A percentile compares a stretch with the other conserved stretches of the same genome.
Conservation (phyloP, 768 basidiomycete species). For the Phlegmacium glaucopus region DNA sequence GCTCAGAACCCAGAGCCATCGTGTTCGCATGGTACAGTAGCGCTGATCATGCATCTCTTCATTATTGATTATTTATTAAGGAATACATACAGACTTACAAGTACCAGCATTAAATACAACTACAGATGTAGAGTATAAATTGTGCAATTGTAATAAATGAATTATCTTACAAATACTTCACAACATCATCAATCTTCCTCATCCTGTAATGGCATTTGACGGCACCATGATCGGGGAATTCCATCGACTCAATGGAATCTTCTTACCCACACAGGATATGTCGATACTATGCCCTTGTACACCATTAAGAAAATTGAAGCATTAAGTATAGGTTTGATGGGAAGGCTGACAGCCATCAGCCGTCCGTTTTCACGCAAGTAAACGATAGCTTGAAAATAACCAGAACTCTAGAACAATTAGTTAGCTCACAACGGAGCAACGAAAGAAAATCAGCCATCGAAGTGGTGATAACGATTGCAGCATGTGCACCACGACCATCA, state of each 20-base stretch:
- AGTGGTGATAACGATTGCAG: conserved; percentile 60
- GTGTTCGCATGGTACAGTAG: too few species aligned
- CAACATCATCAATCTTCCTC: conserved; percentile 48
- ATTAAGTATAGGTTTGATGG: conserved; percentile 51
- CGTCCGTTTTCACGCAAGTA: conserved; percentile 74
- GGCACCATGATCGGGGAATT: conserved; percentile 66
- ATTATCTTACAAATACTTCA: conserved; percentile 36
- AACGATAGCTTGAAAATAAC: conserved; percentile 57
- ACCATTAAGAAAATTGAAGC: conserved; percentile 15
- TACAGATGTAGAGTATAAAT: conserved; percentile 2
- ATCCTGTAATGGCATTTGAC: conserved; percentile 57
- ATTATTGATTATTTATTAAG: too few species aligned
- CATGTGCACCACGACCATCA: conserved; percentile 71
- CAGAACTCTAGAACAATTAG: conserved; percentile 26
- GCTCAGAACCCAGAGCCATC: too few species aligned
- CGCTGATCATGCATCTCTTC: too few species aligned
- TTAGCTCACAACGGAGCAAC: neutral
- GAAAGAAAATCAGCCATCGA: conserved; percentile 24
- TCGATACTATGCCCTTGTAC: conserved; percentile 49
- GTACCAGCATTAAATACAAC: too few species aligned
- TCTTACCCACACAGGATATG: conserved; percentile 69
- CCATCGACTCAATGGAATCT: conserved; percentile 78
- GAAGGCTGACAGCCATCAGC: conserved; percentile 81
- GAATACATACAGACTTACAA: too few species aligned
- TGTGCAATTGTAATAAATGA: neutral